Percentiles rank a stretch among this genome's conserved stretches.
phyloP scores from a whole-genome alignment of 2,329 filamentous ascomycete genomes.

The Microcyclospora pomicola region DNA sequence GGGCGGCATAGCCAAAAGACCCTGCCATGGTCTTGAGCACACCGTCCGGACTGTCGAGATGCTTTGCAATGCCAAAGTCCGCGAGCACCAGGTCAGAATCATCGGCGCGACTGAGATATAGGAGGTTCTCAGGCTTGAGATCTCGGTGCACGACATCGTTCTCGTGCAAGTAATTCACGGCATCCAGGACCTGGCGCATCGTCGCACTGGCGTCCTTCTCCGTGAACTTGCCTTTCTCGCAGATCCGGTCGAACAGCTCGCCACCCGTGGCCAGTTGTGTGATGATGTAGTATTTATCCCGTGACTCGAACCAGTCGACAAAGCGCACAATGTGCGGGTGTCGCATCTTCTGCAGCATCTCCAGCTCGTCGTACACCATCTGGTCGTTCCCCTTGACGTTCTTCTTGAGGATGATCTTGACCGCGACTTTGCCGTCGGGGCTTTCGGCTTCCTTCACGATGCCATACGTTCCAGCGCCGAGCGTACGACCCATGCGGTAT shows the following conservation, averaged over 20 bases:
- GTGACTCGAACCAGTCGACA: slow-evolving; percentile 97
- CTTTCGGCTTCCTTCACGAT: slow-evolving; percentile 92
- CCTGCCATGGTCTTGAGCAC: slow-evolving; percentile 97
- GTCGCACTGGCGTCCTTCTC: slow-evolving; percentile 96
- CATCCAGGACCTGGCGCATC: slow-evolving; percentile 82
- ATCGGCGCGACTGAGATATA: slow-evolving; percentile 68
- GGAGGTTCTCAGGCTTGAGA: slow-evolving; percentile 92
- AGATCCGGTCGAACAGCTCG: slow-evolving; percentile 95
- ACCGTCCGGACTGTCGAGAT: slow-evolving; percentile 79
- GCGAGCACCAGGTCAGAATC: slow-evolving; percentile 83
- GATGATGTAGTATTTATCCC: slow-evolving; percentile 99
- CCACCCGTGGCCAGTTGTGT: slow-evolving; percentile 91
- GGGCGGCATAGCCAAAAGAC: slow-evolving; percentile 93
- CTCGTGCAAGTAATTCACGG: slow-evolving; percentile 85
- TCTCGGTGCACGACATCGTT: slow-evolving; percentile 96
- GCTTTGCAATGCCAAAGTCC: slow-evolving; percentile 98
- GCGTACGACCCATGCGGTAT: slow-evolving; percentile 83
- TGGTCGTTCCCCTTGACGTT: slow-evolving; percentile 96
- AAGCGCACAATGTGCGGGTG: slow-evolving; percentile 96
- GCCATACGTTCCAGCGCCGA: slow-evolving; percentile 94
- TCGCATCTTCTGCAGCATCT: slow-evolving; percentile 79
- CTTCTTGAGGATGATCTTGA: slow-evolving; percentile 99
- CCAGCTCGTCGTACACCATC: slow-evolving; percentile 96
- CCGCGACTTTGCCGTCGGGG: slow-evolving; percentile 70
- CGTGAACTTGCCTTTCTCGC: slow-evolving; percentile 94